These are phyloP conservation scores for Exophiala phaeomuriformis DNA, from an alignment of 2,329 filamentous ascomycete genomes.

Conservation along the genomic window DNA sequence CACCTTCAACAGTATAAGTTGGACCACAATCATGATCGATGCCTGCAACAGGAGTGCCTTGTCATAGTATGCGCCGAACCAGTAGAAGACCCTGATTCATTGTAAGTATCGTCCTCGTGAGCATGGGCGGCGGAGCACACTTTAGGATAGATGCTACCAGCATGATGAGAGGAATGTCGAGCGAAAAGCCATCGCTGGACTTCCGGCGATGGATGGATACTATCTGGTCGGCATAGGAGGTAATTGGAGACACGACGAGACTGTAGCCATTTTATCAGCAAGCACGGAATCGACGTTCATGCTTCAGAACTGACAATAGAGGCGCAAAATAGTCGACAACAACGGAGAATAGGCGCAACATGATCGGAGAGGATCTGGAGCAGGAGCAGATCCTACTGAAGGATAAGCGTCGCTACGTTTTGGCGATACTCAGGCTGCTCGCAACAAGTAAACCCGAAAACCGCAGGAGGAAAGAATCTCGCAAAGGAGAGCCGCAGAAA, in stretches of 20 bases:
- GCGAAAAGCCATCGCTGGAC: constrained; percentile 56
- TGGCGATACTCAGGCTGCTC: too few species aligned
- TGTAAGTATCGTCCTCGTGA: background rate
- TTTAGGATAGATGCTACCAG: constrained; percentile 58
- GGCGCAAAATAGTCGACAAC: constrained; percentile 43
- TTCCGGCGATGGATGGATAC: constrained; percentile 55
- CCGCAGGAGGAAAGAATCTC: too few species aligned
- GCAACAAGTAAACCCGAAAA: background rate
- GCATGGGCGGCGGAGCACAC: constrained; percentile 32
- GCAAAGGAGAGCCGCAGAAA: too few species aligned
- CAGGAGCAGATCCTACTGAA: background rate
- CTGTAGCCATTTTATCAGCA: constrained; percentile 30
- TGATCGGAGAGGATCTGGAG: background rate
- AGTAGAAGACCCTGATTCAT: constrained; percentile 52
- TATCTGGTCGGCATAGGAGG: constrained; percentile 61
- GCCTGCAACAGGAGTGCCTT: constrained; percentile 54
- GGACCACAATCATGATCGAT: constrained; percentile 52
- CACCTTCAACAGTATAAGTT: constrained; percentile 53
- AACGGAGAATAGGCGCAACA: constrained; percentile 13
- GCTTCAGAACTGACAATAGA: constrained; percentile 37
- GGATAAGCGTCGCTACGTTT: too few species aligned
- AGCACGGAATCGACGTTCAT: too few species aligned
- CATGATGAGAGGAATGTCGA: constrained; percentile 63
- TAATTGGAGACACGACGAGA: constrained; percentile 56
- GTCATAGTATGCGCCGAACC: constrained; percentile 57